These are phyloP conservation scores for Pholiota conissans DNA, from an alignment of 768 basidiomycete species.

Conservation along the genomic window DNA sequence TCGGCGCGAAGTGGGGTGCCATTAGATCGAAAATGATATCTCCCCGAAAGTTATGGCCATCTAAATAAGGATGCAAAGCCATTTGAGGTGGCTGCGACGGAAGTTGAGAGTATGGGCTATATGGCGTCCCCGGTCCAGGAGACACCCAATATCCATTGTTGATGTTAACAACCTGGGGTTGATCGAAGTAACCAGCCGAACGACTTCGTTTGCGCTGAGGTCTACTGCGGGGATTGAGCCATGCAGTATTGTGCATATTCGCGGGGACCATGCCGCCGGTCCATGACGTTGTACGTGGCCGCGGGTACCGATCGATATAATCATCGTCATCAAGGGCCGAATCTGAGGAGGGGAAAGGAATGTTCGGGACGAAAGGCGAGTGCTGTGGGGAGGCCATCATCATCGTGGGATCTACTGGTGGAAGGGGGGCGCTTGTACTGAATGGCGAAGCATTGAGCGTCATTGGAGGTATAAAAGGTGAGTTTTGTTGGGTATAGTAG, in stretches of 20 bases:
- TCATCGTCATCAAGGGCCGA: slow-evolving; percentile 1
- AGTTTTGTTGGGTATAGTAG: slow-evolving; percentile 28
- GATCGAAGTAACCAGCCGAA: slow-evolving; percentile 14
- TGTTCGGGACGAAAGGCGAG: slow-evolving; percentile 14
- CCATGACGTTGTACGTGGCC: slow-evolving; percentile 45
- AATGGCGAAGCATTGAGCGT: slow-evolving; percentile 37
- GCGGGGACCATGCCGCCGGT: slow-evolving; percentile 25
- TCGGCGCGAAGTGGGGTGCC: slow-evolving; percentile 43
- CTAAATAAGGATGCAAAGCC: slow-evolving; percentile 50
- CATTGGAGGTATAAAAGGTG: slow-evolving; percentile 45
- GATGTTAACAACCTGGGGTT: slow-evolving; percentile 8
- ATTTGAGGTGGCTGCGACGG: slow-evolving; percentile 12
- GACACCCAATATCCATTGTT: slow-evolving; percentile 10
- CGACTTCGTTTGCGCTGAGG: slow-evolving; percentile 12
- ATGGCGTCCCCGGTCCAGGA: slow-evolving; percentile 14
- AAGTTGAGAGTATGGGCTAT: slow-evolving; percentile 20
- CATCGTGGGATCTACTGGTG: slow-evolving; percentile 1
- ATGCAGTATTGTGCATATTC: slow-evolving; percentile 6
- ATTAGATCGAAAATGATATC: slow-evolving; percentile 61
- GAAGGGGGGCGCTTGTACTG: slow-evolving; percentile 14
- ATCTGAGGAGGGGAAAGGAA: slow-evolving; percentile 26
- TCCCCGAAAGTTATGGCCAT: slow-evolving; percentile 42
- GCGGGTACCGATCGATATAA: slow-evolving; percentile 5
- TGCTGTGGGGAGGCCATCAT: slow-evolving; percentile 11
- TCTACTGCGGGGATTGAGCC: slow-evolving; percentile 9